These are phyloP conservation scores for Lichina pygmaea DNA, from an alignment of 495 filamentous ascomycete genomes.

Conservation along the genomic window DNA sequence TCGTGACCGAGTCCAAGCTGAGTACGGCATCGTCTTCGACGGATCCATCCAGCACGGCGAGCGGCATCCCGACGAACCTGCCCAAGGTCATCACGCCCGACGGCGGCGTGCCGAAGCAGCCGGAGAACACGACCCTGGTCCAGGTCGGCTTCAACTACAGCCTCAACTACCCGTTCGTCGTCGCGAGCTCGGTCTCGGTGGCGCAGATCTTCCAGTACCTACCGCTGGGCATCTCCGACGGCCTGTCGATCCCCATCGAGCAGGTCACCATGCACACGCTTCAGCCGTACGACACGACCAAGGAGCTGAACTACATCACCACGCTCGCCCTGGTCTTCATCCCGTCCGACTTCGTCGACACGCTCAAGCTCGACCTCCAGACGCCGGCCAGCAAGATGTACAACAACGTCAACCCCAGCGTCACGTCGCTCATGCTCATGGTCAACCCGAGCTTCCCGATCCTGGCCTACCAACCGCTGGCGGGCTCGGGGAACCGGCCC, in stretches of 20 bases:
- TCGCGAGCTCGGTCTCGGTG: conserved; percentile 34
- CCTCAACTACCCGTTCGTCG: conserved; percentile 67
- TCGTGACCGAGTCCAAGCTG: conserved; percentile 7
- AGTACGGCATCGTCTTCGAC: conserved; percentile 1
- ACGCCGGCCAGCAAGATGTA: conserved; percentile 49
- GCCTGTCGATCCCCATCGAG: conserved; percentile 20
- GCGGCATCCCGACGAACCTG: conserved; percentile 30
- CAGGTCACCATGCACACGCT: conserved; percentile 44
- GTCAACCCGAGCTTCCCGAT: conserved; percentile 72
- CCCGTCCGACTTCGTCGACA: conserved; percentile 32
- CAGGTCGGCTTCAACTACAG: conserved; percentile 62
- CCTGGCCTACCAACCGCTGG: conserved; percentile 24
- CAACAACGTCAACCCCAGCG: conserved; percentile 27
- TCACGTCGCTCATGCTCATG: conserved; percentile 42
- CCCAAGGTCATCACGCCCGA: conserved; percentile 54
- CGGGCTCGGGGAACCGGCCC: conserved; percentile 9
- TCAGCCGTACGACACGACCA: conserved; percentile 48
- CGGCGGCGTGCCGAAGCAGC: conserved; percentile 18
- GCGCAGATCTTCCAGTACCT: conserved; percentile 71
- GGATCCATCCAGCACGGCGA: conserved; percentile 5
- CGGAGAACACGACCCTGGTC: conserved; percentile 38
- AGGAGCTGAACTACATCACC: conserved; percentile 47
- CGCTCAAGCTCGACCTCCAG: conserved; percentile 34
- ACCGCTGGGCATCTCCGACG: conserved; percentile 46
- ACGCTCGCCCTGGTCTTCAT: conserved; percentile 56